Percentiles rank a stretch among this genome's conserved stretches.
phyloP scores from a whole-genome alignment of 345 rosid species.

The Moricandia arvensis region DNA sequence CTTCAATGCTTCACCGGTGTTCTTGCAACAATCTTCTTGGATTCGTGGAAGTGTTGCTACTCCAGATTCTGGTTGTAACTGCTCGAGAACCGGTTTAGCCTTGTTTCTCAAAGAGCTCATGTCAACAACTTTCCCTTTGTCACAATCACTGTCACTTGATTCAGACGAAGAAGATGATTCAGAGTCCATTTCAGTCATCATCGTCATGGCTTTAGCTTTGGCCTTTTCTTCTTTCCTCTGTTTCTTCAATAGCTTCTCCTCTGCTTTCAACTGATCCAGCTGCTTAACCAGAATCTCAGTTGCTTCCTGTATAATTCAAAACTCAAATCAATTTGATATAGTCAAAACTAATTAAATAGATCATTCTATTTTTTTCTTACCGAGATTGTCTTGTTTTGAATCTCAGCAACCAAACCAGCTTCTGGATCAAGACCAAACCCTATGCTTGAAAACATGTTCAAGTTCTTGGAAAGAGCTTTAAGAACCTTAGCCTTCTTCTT shows the following conservation, averaged over 20 bases:
- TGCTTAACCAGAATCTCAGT: conserved; percentile 49
- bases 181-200: conserved; percentile 35
- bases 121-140: conserved; percentile 46
- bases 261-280: conserved; percentile 51
- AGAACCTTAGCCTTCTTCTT: conserved; percentile 50
- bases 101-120: conserved; percentile 45
- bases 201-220: conserved; percentile 40
- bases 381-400: conserved; percentile 45
- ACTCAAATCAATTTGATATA: not conserved
- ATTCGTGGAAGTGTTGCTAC: conserved; percentile 17
- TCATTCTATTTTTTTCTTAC: conserved; percentile 33
- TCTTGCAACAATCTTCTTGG: conserved; percentile 4
- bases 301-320: conserved; percentile 50
- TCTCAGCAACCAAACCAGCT: conserved; percentile 33
- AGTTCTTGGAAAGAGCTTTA: conserved; percentile 46
- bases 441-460: conserved; percentile 41
- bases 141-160: conserved; percentile 51
- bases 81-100: not conserved
- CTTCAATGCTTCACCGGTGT: conserved; percentile 24
- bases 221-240: conserved; percentile 53
- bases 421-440: conserved; percentile 42
- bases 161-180: conserved; percentile 49
- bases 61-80: conserved; percentile 1
- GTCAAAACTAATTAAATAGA: not conserved
- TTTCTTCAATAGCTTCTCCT: conserved; percentile 56